Base-by-base conservation (phyloP, 257 asterid genomes). In the Solanum ossicruentum region DNA sequence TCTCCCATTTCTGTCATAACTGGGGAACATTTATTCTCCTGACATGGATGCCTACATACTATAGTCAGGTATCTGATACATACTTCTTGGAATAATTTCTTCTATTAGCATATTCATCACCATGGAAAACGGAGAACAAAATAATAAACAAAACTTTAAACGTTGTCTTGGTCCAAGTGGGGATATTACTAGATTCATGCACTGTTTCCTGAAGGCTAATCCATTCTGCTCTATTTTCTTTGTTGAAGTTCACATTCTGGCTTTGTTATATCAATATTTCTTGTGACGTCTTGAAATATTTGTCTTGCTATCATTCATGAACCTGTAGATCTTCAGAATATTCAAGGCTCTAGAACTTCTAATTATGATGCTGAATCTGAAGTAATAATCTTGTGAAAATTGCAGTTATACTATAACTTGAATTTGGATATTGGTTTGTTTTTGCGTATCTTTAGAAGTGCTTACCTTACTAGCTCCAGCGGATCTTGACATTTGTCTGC, bases 11-110 rank as follows among this genome's bases (percentile, higher is more conserved):
- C 92, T 97, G 99, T 86, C 99, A 95, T 86, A 97, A 97, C 80
- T 97, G 99, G 99, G 99, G 98, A 89, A 96, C 98, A 61, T 96
- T 96, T 88, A 95, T 96, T 91, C 97, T 95, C 47, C 90, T 97
- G 87, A 97, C 99, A 26, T 97, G 98, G 99, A 97, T 95, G 98
- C 97, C 97, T 16, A 94, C 99, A 39, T 95, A 95, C 91, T 96
- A 96, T 80, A 95, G 93, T 91, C 99, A 96, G 98, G 98, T 96
- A 89, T 67, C 43, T 78, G 65, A 81, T 83, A 61, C 43, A 18
- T 20, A 36, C 58, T 61, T 49, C 16, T 28, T 51, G 52, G 65
- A 66, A 18, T 69, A 20, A 7, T 20, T 47, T 56, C 82, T 23
- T 77, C 39, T 28, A 49, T 21, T 72, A 8, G 57, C 66, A 57